Base-by-base conservation (phyloP, 345 rosid genomes). In the Populus davidiana region DNA sequence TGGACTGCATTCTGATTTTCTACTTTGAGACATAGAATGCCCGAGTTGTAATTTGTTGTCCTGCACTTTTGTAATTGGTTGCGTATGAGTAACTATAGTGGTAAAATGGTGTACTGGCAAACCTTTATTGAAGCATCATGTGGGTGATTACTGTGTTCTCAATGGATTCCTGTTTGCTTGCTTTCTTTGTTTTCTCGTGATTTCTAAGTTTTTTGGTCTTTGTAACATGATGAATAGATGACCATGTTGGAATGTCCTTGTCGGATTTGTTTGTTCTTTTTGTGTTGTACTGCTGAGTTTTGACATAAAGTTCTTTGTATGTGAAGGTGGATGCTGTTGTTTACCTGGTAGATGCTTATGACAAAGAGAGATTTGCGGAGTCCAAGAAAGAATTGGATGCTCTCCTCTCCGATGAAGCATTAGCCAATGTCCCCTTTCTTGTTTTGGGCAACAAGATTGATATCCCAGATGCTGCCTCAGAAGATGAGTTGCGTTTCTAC, bases 361-460 rank as follows among this genome's bases (percentile, higher is more conserved):
- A 91, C 83, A 88, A 85, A 73, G 94, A 91, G 78, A 88, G 94
- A 75, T 88, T 91, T 67, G 47, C 86, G 0, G 91, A 89, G 80
- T 89, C 94, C 8, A 91, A 89, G 74, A 84, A 75, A 74, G 94
- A 91, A 80, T 79, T 91, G 14, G 91, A 91, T 33, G 94, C 94
- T 41, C 90, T 89, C 43, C 91, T 89, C 16, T 87, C 89, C 0
- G 94, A 90, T 43, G 94, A 90, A 73, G 78, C 90, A 0, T 81
- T 90, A 72, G 85, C 86, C n/a, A 83, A 79, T 64, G 94, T 89
- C 35, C 94, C 92, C 0, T 87, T 90, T 74, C 94, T 90, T 29
- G 78, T 90, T 75, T 83, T 87, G 65, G 92, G 94, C 47, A 90
- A 90, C 91, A 90, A 90, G 86, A 89, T 90, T 70, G 94, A 90